Conservation (phyloP, 345 rosid genomes). For the Gossypium arboreum region DNA sequence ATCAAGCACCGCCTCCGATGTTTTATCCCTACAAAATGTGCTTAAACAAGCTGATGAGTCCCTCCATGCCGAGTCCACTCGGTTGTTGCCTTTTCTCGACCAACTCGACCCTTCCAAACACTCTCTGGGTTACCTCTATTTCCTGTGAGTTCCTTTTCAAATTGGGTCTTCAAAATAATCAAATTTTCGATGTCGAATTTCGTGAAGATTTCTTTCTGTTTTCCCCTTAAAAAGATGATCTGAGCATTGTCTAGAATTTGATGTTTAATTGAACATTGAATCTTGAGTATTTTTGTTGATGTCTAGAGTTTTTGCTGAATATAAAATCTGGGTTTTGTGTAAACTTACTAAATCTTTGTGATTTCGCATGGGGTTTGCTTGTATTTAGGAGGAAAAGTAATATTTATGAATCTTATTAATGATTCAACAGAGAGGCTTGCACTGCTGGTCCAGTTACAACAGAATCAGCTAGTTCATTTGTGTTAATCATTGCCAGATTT, state of each 20-base stretch:
- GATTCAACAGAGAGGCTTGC: conserved; percentile 47
- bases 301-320: background rate
- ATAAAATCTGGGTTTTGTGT: background rate
- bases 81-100: conserved; percentile 47
- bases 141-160: conserved; percentile 43
- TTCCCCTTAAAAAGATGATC: background rate
- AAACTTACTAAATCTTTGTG: background rate
- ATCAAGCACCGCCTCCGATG: conserved; percentile 45
- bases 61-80: conserved; percentile 43
- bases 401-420: background rate
- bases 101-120: conserved; percentile 63
- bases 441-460: conserved; percentile 37
- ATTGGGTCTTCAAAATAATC: background rate
- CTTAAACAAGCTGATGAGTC: conserved; percentile 49
- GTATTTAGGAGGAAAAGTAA: background rate
- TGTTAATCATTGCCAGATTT: conserved; percentile 49
- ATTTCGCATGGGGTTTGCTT: background rate
- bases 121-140: conserved; percentile 70
- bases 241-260: background rate
- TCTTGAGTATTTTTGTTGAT: background rate
- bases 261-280: conserved; percentile 8
- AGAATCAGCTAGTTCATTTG: conserved; percentile 47
- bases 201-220: background rate
- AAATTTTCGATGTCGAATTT: background rate
- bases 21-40: conserved; percentile 42